phyloP scores from a whole-genome alignment of 139 green algal genomes.

The Penium margaritaceum region DNA sequence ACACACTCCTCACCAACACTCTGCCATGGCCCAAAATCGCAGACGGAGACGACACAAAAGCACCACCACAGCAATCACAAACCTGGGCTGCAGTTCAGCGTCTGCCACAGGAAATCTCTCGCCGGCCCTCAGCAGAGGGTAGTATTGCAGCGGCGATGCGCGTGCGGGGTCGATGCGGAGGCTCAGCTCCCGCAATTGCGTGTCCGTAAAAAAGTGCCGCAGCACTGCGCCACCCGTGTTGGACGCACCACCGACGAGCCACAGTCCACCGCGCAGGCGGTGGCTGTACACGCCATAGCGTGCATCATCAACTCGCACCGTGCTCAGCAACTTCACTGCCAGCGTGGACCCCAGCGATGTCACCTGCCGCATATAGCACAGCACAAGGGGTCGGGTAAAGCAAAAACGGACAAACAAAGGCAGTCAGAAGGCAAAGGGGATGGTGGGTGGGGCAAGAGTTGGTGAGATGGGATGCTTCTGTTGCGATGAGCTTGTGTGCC shows the following conservation, averaged over 20 bases:
- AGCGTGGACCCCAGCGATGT: slow-evolving; percentile 81
- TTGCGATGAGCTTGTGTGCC: no score
- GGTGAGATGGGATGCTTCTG: no score
- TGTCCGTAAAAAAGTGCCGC: slow-evolving; percentile 66
- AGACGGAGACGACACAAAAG: not conserved
- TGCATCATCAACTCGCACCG: slow-evolving; percentile 69
- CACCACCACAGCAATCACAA: not conserved
- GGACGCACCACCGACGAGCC: slow-evolving; percentile 69
- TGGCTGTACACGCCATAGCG: slow-evolving; percentile 88
- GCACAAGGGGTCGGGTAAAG: no score
- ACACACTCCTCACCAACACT: not conserved
- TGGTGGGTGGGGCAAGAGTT: no score
- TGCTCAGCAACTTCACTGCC: slow-evolving; percentile 85
- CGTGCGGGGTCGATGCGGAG: slow-evolving; percentile 12
- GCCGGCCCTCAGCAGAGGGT: slow-evolving; percentile 66
- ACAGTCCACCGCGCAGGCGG: slow-evolving; percentile 53
- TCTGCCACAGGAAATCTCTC: slow-evolving; percentile 86
- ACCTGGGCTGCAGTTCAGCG: slow-evolving; percentile 46
- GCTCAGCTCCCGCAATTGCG: slow-evolving; percentile 65
- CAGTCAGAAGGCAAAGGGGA: no score
- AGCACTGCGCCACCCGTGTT: slow-evolving; percentile 86
- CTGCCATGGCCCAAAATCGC: not conserved
- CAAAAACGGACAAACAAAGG: no score
- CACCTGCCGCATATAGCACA: no score
- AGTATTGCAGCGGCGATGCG: slow-evolving; percentile 71